Conservation (phyloP, 805 yeast species). For the Spathaspora gorwiae region DNA sequence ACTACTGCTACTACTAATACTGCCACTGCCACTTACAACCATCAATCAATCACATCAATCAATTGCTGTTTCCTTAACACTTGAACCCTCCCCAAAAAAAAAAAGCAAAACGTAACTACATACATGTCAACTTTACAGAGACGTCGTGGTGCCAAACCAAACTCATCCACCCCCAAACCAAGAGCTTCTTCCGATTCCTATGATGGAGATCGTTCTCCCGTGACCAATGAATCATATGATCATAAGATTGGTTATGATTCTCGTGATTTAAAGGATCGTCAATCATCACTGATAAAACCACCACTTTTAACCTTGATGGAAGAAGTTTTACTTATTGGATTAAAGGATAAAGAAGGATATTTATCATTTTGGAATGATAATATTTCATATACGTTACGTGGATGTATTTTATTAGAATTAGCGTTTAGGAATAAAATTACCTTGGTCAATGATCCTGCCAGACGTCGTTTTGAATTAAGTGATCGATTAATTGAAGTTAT, state of each 20-base stretch:
- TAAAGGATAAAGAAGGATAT: constrained; percentile 94
- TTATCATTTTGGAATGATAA: constrained; percentile 97
- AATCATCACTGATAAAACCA: constrained; percentile 26
- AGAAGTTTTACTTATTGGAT: constrained; percentile 87
- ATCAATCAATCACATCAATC: background rate
- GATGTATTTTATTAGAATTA: constrained; percentile 86
- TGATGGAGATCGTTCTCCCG: constrained; percentile 19
- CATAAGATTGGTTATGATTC: constrained; percentile 84
- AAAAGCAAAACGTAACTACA: background rate
- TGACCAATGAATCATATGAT: constrained; percentile 23
- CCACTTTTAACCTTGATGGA: constrained; percentile 93
- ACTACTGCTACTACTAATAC: too few species aligned
- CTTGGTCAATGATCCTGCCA: constrained; percentile 86
- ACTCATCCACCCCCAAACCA: constrained; percentile 17
- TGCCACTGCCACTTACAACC: too few species aligned
- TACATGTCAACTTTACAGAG: constrained; percentile 50
- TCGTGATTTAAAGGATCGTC: constrained; percentile 47
- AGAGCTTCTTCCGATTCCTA: constrained; percentile 14
- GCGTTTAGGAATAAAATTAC: constrained; percentile 87
- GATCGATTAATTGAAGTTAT: constrained; percentile 86
- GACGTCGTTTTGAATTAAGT: constrained; percentile 80
- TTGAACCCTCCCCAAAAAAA: too few species aligned
- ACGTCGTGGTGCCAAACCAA: constrained; percentile 57
- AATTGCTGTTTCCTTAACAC: background rate
- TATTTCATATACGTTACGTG: constrained; percentile 92